Base-by-base conservation (phyloP, 2,329 filamentous ascomycete genomes). In the Escovopsis sp. region DNA sequence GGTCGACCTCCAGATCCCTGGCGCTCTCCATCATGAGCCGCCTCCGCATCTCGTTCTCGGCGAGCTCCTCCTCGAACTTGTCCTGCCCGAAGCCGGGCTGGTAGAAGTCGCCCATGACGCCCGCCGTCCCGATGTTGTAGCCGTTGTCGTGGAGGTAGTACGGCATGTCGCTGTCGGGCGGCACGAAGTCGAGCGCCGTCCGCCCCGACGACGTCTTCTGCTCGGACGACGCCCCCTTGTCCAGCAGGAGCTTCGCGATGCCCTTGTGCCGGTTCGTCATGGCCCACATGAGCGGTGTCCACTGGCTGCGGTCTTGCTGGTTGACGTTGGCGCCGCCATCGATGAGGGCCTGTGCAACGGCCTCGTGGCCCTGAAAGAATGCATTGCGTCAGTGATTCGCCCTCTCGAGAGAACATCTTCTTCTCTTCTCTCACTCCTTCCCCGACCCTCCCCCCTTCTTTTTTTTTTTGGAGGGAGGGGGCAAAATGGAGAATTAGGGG, bases 11-110 rank as follows among this genome's bases (percentile, higher is more conserved):
- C 31, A 98, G 69, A 58, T 98, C 94, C 50, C 93, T 81, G 6
- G 91, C 89, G 56, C 91, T 98, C 59, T 98, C 91, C 89, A 96
- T 95, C 87, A 98, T 94, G 80, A 98, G 88, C 29, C 91, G 77
- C 48, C 89, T 76, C 57, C 89, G 85, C 74, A 95, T 78, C 61
- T 96, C 91, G 51, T 85, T 94, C 60, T 98, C 91, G 3, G 88
- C 88, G 73, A 96, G 81, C 58, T 98, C 91, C 57, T 96, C 89
- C 60, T 98, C 91, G 48, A 98, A 96, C 15, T 81, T 78, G 57
- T 94, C 88, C 57, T 96, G 86, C 0, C 83, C 85, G 55, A 96
- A 84, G 0, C 91, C 91, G 1, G 84, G 79, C 51, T 82, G 87
- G 50, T 98, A 98, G 56, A 95, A 98, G 61, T 98, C 91, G 53